phyloP scores from a whole-genome alignment of 202 grass and related monocot genomes.

The Carex sylvatica region DNA sequence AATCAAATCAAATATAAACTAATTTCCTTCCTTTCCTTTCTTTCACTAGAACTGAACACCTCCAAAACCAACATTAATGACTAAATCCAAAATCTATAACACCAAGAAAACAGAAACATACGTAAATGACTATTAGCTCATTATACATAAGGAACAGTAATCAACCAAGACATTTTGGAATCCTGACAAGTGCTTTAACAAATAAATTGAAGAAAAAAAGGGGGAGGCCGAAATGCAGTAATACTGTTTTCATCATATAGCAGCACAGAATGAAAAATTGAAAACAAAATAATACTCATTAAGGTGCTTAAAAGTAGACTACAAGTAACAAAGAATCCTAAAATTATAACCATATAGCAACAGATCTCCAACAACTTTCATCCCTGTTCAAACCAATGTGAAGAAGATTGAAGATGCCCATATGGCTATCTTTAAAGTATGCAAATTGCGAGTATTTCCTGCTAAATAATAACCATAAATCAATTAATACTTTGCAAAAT shows the following conservation, averaged over 20 bases:
- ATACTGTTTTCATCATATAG: slow-evolving; percentile 30
- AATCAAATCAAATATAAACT: no score
- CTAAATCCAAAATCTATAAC: slow-evolving; percentile 8
- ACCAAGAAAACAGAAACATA: neutral
- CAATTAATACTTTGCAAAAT: neutral
- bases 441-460: slow-evolving; percentile 53
- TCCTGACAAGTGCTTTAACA: slow-evolving; percentile 49
- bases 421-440: slow-evolving; percentile 33
- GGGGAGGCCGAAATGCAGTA: slow-evolving; percentile 15
- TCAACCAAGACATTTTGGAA: slow-evolving; percentile 42
- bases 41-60: neutral
- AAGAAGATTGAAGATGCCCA: slow-evolving; percentile 39
- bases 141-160: slow-evolving; percentile 56
- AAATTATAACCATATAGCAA: slow-evolving; percentile 36
- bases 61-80: neutral
- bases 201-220: slow-evolving; percentile 49
- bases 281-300: slow-evolving; percentile 34
- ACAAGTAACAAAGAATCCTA: slow-evolving; percentile 49
- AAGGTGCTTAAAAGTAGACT: slow-evolving; percentile 42
- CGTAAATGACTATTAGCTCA: slow-evolving; percentile 49
- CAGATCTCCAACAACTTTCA: slow-evolving; percentile 41
- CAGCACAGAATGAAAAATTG: slow-evolving; percentile 49
- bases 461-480: slow-evolving; percentile 32
- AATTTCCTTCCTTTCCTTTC: no score
- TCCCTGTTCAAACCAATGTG: slow-evolving; percentile 46